Percentiles rank a stretch among this genome's conserved stretches.
Conservation (phyloP, 306 rosid genomes). For the Malus domestica region ASM211411v1 NC_041789.1:26215001-26215500, state of each 20-base stretch:
- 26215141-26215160: not conserved
- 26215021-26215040: not conserved
- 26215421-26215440: not conserved
- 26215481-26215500: not conserved
- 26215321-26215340: not conserved
- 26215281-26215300: not conserved
- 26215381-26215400: too few species aligned
- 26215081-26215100: not conserved
- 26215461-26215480: too few species aligned
- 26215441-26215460: not conserved
- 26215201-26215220: not conserved
- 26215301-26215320: not conserved
- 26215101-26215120: not conserved
- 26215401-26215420: too few species aligned
- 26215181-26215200: constrained; percentile 17
- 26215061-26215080: not conserved
- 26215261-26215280: not conserved
- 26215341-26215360: not conserved
- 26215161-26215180: not conserved
- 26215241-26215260: not conserved
- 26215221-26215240: not conserved
- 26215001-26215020: not conserved
- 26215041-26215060: not conserved
- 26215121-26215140: not conserved
- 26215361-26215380: too few species aligned